phyloP scores from a whole-genome alignment of 148 eudicot species.

The Fagopyrum homotropicum region DNA sequence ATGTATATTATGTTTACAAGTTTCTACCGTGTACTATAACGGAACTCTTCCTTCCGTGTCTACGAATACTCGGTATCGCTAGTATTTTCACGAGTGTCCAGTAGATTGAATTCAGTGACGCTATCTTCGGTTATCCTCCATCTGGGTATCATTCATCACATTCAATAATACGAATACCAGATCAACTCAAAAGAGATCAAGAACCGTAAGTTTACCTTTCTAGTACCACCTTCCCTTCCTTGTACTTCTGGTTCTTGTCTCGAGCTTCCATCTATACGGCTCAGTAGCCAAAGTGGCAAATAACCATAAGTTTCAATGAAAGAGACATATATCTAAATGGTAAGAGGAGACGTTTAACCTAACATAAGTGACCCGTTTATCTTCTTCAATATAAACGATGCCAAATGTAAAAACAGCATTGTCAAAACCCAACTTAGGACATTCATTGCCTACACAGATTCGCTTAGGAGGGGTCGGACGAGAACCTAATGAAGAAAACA shows the following conservation, averaged over 20 bases:
- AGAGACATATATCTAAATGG: background rate
- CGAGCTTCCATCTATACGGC: constrained; percentile 13
- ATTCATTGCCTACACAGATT: no score
- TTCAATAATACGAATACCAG: background rate
- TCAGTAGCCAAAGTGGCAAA: background rate
- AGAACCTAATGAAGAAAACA: no score
- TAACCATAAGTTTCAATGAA: background rate
- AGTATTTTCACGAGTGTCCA: background rate
- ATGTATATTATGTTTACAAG: background rate
- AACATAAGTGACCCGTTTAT: background rate
- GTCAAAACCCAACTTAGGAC: no score
- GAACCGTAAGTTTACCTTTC: background rate
- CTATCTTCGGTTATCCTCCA: constrained; percentile 11
- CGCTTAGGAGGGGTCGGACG: no score
- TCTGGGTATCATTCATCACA: background rate
- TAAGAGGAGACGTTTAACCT: background rate
- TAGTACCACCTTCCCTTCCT: constrained; percentile 13
- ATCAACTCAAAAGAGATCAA: background rate
- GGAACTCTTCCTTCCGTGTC: background rate
- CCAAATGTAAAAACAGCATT: no score
- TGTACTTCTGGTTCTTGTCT: constrained; percentile 15
- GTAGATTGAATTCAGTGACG: constrained; percentile 2
- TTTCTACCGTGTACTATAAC: background rate
- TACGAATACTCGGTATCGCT: background rate
- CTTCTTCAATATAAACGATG: background rate